Evolutionary conservation across 2,329 filamentous ascomycete genomes (phyloP).

Genomic region (Magnaporthiopsis incrustans): DNA sequence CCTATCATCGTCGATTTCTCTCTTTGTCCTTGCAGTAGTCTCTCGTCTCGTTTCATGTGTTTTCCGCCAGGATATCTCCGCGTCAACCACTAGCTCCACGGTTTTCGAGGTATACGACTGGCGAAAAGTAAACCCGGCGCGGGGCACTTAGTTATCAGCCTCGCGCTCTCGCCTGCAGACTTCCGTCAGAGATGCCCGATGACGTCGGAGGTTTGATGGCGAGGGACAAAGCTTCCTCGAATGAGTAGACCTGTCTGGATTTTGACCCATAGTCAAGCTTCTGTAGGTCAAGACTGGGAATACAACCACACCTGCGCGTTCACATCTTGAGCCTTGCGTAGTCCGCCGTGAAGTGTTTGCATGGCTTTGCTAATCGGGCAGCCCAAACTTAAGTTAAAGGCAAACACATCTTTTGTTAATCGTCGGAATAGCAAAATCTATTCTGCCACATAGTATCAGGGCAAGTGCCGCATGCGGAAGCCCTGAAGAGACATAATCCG

Average conservation of each 20-base stretch:
- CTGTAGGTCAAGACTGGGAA: not conserved
- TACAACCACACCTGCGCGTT: not conserved
- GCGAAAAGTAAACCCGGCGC: slow-evolving; percentile 64
- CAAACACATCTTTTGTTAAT: slow-evolving; percentile 11
- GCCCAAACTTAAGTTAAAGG: slow-evolving; percentile 5
- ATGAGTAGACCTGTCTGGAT: not conserved
- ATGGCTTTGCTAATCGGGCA: too few species aligned
- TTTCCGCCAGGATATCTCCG: slow-evolving; percentile 81
- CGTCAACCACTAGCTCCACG: slow-evolving; percentile 63
- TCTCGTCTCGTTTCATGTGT: not conserved
- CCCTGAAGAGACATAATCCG: not conserved
- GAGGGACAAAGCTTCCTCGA: slow-evolving; percentile 50
- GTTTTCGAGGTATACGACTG: slow-evolving; percentile 89
- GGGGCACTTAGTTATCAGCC: slow-evolving; percentile 37
- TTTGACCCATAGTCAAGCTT: not conserved
- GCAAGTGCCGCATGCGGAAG: slow-evolving; percentile 11
- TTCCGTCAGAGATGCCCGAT: slow-evolving; percentile 55
- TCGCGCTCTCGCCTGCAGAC: slow-evolving; percentile 71
- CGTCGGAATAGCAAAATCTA: slow-evolving; percentile 1
- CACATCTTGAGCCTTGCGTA: too few species aligned
- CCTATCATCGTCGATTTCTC: not conserved
- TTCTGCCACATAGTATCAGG: slow-evolving; percentile 15
- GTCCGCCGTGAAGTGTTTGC: too few species aligned
- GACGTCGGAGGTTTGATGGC: slow-evolving; percentile 77
- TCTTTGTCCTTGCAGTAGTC: not conserved